Conservation (phyloP, 495 filamentous ascomycete genomes). For the Parmelia sp. region DNA sequence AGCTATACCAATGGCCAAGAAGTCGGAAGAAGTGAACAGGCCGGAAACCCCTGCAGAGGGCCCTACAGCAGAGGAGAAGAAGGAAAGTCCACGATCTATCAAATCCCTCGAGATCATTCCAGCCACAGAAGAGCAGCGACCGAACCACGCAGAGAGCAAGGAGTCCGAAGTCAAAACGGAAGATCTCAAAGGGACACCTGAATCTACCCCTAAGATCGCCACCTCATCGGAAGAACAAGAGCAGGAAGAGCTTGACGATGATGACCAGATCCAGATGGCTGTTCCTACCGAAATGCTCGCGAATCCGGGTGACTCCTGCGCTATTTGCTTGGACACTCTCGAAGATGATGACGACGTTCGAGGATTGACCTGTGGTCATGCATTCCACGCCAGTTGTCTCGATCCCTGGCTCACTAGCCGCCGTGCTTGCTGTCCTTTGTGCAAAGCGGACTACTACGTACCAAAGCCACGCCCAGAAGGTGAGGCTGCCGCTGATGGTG, state of each 20-base stretch:
- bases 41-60: conserved; percentile 18
- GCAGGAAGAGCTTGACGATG: conserved; percentile 69
- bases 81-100: conserved; percentile 3
- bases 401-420: conserved; percentile 94
- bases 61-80: conserved; percentile 13
- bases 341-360: conserved; percentile 95
- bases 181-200: conserved; percentile 4
- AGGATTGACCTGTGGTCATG: conserved; percentile 88
- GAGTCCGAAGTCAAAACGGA: background rate
- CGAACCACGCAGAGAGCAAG: background rate
- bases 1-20: conserved; percentile 36
- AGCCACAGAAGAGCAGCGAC: conserved; percentile 20
- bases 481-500: conserved; percentile 33
- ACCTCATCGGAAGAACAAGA: conserved; percentile 38
- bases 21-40: conserved; percentile 26
- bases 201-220: conserved; percentile 14
- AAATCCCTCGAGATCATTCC: conserved; percentile 1
- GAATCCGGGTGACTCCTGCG: conserved; percentile 89
- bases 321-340: conserved; percentile 89
- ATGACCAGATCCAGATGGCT: conserved; percentile 77
- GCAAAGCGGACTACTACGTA: conserved; percentile 93
- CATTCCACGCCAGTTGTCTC: conserved; percentile 89
- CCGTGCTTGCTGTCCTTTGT: conserved; percentile 91
- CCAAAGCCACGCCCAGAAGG: conserved; percentile 69
- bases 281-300: conserved; percentile 75